Conservation (phyloP, 306 rosid genomes). For the Boehmeria nivea region DNA sequence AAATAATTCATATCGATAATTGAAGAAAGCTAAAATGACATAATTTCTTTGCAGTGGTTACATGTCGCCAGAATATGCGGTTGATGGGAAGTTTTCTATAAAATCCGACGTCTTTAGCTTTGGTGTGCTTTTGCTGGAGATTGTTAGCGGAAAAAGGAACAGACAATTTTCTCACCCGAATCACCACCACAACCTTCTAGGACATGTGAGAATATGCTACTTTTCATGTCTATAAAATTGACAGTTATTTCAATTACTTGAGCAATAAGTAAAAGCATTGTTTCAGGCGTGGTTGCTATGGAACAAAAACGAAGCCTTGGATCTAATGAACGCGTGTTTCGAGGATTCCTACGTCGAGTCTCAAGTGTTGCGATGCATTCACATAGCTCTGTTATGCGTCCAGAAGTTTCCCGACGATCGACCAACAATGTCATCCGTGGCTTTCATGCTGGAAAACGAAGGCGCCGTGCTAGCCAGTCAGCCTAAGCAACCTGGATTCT, state of each 20-base stretch:
- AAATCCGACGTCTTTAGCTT: constrained; percentile 18
- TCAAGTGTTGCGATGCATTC: constrained; percentile 21
- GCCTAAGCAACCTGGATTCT: constrained; percentile 22
- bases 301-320: too few relatives aligned
- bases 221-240: too few relatives aligned
- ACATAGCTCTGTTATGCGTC: constrained; percentile 44
- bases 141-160: constrained; percentile 17
- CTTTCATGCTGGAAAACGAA: constrained; percentile 20
- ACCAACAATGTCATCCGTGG: constrained; percentile 20
- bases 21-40: too few relatives aligned
- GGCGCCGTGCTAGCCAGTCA: too few relatives aligned
- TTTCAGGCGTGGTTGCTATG: too few relatives aligned
- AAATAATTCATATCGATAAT: too few relatives aligned
- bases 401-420: constrained; percentile 24
- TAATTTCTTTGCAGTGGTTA: too few relatives aligned
- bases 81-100: constrained; percentile 16
- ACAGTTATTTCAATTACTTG: too few relatives aligned
- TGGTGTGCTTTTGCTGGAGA: constrained; percentile 21
- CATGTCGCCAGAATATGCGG: too few relatives aligned
- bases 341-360: constrained; percentile 10
- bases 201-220: constrained; percentile 9
- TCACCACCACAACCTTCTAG: constrained; percentile 13
- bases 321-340: constrained; percentile 26
- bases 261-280: too few relatives aligned
- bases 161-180: not conserved